Percentiles rank a stretch among this genome's conserved stretches.
phyloP scores from a whole-genome alignment of 495 filamentous ascomycete genomes.

The Aspergillus conjunctus region DNA sequence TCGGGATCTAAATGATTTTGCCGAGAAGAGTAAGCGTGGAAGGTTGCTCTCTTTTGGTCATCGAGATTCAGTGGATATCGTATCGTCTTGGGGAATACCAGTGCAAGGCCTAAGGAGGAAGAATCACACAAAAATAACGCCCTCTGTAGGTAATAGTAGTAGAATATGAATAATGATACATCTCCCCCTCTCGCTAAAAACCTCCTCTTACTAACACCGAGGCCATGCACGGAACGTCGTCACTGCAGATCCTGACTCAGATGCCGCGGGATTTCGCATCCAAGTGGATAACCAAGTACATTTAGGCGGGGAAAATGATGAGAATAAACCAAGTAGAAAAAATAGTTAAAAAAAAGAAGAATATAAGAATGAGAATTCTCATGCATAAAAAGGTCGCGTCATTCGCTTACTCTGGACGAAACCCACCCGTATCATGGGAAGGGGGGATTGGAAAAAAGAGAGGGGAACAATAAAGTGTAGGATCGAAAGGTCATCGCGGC shows the following conservation, averaged over 20 bases:
- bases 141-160: slow-evolving; percentile 1
- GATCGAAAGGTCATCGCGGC: slow-evolving; percentile 8
- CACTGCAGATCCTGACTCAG: slow-evolving; percentile 5
- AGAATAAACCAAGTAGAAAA: neutral
- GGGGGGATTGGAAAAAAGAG: neutral
- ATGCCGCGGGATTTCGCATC: neutral
- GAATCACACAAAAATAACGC: slow-evolving; percentile 4
- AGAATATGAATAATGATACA: slow-evolving; percentile 16
- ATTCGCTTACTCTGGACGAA: neutral
- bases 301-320: neutral
- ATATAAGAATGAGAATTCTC: neutral
- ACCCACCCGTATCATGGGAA: neutral
- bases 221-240: slow-evolving; percentile 6
- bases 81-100: too few species aligned
- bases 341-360: slow-evolving; percentile 6
- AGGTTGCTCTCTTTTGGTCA: too few species aligned
- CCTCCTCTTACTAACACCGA: slow-evolving; percentile 12
- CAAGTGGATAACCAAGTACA: neutral
- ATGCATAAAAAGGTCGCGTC: neutral
- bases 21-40: too few species aligned
- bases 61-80: too few species aligned
- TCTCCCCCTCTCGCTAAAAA: slow-evolving; percentile 8
- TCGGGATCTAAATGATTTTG: too few species aligned
- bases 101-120: too few species aligned
- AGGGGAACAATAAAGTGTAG: slow-evolving; percentile 10